These are phyloP conservation scores for Cryphonectria carpinicola DNA, from an alignment of 2,329 filamentous ascomycete genomes.

Conservation along the genomic window DNA sequence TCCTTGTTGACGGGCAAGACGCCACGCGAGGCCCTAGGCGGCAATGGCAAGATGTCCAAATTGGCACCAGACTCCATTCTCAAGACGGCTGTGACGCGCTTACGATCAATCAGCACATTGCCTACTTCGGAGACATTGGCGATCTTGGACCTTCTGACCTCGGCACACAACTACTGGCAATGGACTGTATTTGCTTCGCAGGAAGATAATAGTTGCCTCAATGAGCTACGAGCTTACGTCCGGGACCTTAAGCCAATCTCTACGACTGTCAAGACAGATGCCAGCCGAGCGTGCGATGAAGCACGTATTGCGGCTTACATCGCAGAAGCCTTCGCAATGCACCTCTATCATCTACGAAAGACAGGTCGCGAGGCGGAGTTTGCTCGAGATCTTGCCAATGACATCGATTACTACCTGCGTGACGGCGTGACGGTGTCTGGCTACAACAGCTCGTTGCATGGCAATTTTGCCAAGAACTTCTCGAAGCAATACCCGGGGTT, in stretches of 20 bases:
- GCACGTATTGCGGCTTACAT: constrained; percentile 79
- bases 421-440: constrained; percentile 77
- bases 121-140: constrained; percentile 70
- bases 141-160: constrained; percentile 83
- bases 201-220: constrained; percentile 74
- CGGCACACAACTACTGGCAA: constrained; percentile 92
- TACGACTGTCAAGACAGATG: constrained; percentile 57
- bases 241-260: constrained; percentile 58
- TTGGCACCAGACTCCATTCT: constrained; percentile 67
- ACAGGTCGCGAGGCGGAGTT: constrained; percentile 67
- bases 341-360: constrained; percentile 84
- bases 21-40: constrained; percentile 73
- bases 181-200: constrained; percentile 86
- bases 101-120: constrained; percentile 68
- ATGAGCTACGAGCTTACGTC: constrained; percentile 72
- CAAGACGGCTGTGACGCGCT: constrained; percentile 69
- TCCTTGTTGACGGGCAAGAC: constrained; percentile 88
- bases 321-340: constrained; percentile 87
- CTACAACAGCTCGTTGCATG: constrained; percentile 87
- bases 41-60: constrained; percentile 55
- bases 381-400: constrained; percentile 71
- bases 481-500: constrained; percentile 75
- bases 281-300: constrained; percentile 61
- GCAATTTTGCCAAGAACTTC: constrained; percentile 85
- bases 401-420: constrained; percentile 78